Evolutionary conservation across 2,329 filamentous ascomycete genomes (phyloP).

Genomic region (Fusarium ramigenum): DNA sequence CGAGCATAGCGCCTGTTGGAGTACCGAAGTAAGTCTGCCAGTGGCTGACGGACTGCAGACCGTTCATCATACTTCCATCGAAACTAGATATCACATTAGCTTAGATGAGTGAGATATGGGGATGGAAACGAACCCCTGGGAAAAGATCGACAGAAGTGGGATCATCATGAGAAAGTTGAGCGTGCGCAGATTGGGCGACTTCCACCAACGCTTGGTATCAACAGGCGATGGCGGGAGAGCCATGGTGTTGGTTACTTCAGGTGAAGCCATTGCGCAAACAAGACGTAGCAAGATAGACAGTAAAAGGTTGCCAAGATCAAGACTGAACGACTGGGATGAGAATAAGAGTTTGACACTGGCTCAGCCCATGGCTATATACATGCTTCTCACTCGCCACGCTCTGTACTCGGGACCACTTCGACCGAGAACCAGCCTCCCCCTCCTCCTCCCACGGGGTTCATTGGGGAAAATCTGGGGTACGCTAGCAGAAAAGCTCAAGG

Average conservation of each 20-base stretch:
- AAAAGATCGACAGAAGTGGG: neutral
- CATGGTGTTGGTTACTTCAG: neutral
- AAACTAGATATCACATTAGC: neutral
- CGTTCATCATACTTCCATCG: constrained; percentile 5
- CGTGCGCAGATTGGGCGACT: neutral
- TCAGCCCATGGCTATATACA: neutral
- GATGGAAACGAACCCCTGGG: neutral
- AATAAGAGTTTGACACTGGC: neutral
- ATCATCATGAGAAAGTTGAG: constrained; percentile 1
- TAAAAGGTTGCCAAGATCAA: neutral
- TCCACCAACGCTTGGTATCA: neutral
- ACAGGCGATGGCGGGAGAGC: neutral
- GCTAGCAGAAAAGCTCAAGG: neutral
- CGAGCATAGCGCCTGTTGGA: neutral
- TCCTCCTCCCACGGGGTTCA: neutral
- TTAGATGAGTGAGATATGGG: neutral
- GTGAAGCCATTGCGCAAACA: neutral
- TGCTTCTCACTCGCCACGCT: neutral
- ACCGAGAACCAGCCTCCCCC: neutral
- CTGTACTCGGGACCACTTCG: neutral
- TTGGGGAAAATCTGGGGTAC: neutral
- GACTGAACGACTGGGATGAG: neutral
- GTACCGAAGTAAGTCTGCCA: neutral
- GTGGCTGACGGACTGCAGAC: neutral
- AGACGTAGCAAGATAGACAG: neutral